Base-by-base conservation (phyloP, 2,329 filamentous ascomycete genomes). In the Cladosporium sp. region DNA sequence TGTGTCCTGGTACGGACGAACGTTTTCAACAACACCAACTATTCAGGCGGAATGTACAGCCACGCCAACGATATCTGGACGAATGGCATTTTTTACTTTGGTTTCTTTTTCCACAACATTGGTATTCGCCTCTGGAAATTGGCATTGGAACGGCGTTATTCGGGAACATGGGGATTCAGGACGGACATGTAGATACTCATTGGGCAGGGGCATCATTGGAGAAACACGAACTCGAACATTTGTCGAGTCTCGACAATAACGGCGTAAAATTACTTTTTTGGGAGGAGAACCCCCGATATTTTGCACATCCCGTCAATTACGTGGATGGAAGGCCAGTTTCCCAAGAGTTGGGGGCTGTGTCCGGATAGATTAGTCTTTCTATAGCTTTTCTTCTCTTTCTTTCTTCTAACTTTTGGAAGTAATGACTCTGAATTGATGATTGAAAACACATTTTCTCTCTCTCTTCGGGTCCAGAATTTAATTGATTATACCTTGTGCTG, bases 101-200 rank as follows among this genome's bases (percentile, higher is more conserved):
- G 11, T 36, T 34, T 34, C 23, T 18, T 28, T 30, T 60, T 49
- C 10, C 36, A 60, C 34, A 26, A 26, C 30, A 32, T 54, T 54
- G 32, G 48, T 62, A 39, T 51, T 36, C 36, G 39, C n/a, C 30
- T 54, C 23, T 49, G 46, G 30, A 43, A 18, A 16, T 18, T 46
- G 56, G 56, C 56, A 54, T 62, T 53, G 59, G 16, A 14, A 39
- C 48, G 46, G 48, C 59, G 48, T 61, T 61, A 14, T 56, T 25
- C 3, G 26, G 46, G 36, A 21, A 21, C 1, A 43, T 13, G 16
- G 56, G 56, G 26, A 46, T 5, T 21, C n/a, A n/a, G n/a, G n/a
- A n/a, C n/a, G 54, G 54, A 54, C 23, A 43, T 63, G 60, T 63
- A 56, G 60, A 56, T 63, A 63, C 60, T 63, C 60, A 63, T 53